Base-by-base conservation (phyloP, 2,329 filamentous ascomycete genomes). In the Ceratocystis papillata region DNA sequence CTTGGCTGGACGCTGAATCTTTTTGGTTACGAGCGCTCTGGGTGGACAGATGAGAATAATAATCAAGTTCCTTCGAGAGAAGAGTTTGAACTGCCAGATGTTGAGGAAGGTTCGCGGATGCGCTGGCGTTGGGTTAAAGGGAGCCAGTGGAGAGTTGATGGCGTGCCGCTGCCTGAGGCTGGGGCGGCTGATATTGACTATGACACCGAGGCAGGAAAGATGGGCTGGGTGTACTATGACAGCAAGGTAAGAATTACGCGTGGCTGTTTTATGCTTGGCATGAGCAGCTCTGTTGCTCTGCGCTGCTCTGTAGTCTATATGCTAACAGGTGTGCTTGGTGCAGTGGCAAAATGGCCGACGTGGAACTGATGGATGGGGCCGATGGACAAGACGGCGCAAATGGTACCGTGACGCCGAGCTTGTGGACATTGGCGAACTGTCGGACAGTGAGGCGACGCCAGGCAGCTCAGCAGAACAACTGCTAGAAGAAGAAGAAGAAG, bases 321-420 rank as follows among this genome's bases (percentile, higher is more conserved):
- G 48, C 62, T 30, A 67, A 62, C 63, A 61, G 65, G 28, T 28
- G 7, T 57, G 20, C 20, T 53, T 53, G 3, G 64, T 12, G 5
- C 62, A 95, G 87, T 99, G 94, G 94, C 87, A 91, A 74, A 88
- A 90, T 70, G 92, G 92, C 20, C 87, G 89, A 17, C 83, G 90
- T 68, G 90, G 89, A 2, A 81, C 84, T 73, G 94, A 99, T 71
- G 90, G 92, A 64, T 99, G 94, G 94, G 89, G 89, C 50, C 86
- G 90, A 66, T 99, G 96, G 81, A 99, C 94, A 0, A 84, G 94
- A 15, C 85, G 94, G 25, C 80, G 94, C 69, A 96, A 97, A 76
- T 99, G 94, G 94, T 94, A 90, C 73, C 88, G 94, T 48, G 94
- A 97, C 73, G 94, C 94, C 8, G 94, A 99, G 77, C 83, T 99